phyloP scores from a whole-genome alignment of 2,329 filamentous ascomycete species.

The Pestalotiopsis fici region DNA sequence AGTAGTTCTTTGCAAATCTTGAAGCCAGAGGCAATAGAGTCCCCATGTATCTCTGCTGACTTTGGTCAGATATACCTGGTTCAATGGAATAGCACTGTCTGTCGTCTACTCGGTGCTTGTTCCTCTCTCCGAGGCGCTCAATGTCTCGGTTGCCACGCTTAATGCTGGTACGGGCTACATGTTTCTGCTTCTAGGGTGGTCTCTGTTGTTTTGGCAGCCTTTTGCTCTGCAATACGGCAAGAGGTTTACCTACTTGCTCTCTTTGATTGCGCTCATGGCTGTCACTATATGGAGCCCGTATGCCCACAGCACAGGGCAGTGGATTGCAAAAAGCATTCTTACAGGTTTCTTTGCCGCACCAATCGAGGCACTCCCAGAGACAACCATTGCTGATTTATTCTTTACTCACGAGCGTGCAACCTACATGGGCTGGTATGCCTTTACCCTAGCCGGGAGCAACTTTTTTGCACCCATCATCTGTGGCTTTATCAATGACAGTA shows the following conservation, averaged over 20 bases:
- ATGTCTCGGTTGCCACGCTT: slow-evolving; percentile 24
- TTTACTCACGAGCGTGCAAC: slow-evolving; percentile 43
- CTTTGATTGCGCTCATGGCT: slow-evolving; percentile 31
- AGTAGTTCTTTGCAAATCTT: too few species aligned
- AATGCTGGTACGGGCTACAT: slow-evolving; percentile 32
- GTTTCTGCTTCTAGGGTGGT: slow-evolving; percentile 44
- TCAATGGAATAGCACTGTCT: slow-evolving; percentile 38
- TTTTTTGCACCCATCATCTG: slow-evolving; percentile 46
- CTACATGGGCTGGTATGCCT: slow-evolving; percentile 43
- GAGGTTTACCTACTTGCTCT: slow-evolving; percentile 37
- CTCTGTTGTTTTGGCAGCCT: slow-evolving; percentile 48
- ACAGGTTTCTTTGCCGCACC: slow-evolving; percentile 45
- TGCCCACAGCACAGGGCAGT: slow-evolving; percentile 38
- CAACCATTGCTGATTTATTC: slow-evolving; percentile 42
- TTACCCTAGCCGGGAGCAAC: slow-evolving; percentile 39
- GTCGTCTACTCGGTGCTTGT: slow-evolving; percentile 31
- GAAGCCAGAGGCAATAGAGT: too few species aligned
- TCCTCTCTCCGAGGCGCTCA: slow-evolving; percentile 23
- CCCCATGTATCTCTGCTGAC: slow-evolving; percentile 21
- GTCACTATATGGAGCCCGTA: slow-evolving; percentile 39
- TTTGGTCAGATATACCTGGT: slow-evolving; percentile 33
- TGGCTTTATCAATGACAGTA: slow-evolving; percentile 43
- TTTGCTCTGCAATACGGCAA: slow-evolving; percentile 47
- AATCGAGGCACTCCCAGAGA: slow-evolving; percentile 47
- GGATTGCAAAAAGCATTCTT: slow-evolving; percentile 46